Evolutionary conservation across 2,329 filamentous ascomycete genomes (phyloP).

Genomic region (Clonostachys rosea): DNA sequence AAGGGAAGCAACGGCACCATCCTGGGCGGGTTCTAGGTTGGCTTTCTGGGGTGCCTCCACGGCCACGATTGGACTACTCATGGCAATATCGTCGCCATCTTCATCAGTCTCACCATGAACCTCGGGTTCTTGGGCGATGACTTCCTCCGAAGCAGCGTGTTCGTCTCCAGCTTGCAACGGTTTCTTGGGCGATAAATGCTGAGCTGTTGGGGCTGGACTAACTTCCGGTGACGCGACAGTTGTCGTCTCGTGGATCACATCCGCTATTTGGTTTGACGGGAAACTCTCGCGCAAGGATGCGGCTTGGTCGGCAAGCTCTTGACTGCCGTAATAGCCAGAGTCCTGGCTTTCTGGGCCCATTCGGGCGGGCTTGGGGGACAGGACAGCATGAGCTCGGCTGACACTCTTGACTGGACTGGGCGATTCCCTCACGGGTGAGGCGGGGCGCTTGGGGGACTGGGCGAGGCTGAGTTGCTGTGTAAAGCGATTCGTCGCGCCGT

Average conservation of each 20-base stretch:
- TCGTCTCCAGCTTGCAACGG: not conserved
- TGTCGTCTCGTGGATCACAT: not conserved
- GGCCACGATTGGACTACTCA: too few relatives aligned
- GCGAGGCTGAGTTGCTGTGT: conserved; percentile 41
- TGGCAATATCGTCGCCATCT: too few relatives aligned
- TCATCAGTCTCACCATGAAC: too few relatives aligned
- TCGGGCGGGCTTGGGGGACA: conserved; percentile 18
- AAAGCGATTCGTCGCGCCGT: conserved; percentile 49
- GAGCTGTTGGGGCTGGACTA: too few relatives aligned
- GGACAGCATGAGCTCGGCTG: conserved; percentile 22
- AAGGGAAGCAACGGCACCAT: too few relatives aligned
- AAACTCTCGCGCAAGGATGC: conserved; percentile 12
- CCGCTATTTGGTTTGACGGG: not conserved
- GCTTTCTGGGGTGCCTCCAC: too few relatives aligned
- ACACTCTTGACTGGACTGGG: conserved; percentile 24
- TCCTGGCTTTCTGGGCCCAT: conserved; percentile 34
- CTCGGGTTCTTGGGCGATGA: not conserved
- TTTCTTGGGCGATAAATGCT: not conserved
- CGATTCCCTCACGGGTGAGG: conserved; percentile 38
- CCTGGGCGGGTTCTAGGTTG: too few relatives aligned
- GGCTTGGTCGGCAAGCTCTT: conserved; percentile 23
- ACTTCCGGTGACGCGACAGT: not conserved
- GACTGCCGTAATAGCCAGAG: conserved; percentile 70
- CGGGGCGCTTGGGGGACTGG: conserved; percentile 53
- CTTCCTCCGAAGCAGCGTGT: not conserved